Evolutionary conservation across 2,329 filamentous ascomycete species (phyloP).

Genomic region (Helminthosporium solani): DNA sequence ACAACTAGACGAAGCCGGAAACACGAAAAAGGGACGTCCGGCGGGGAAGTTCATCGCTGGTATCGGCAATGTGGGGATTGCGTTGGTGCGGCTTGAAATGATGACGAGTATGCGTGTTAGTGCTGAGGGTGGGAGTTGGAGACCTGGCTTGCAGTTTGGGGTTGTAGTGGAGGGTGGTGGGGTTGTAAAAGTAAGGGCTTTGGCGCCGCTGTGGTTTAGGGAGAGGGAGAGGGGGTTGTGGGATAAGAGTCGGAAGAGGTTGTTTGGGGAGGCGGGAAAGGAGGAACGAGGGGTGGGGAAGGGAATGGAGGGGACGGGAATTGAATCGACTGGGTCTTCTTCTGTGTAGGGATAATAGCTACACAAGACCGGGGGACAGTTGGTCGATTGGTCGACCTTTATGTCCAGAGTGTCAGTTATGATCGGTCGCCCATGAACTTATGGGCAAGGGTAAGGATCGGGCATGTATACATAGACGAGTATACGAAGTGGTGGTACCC

Average conservation of each 20-base stretch:
- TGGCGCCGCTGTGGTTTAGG: conserved; percentile 76
- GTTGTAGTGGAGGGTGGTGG: conserved; percentile 20
- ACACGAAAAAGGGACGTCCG: conserved; percentile 57
- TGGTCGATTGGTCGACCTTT: too few species aligned
- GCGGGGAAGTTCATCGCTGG: conserved; percentile 79
- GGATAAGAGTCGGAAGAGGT: conserved; percentile 26
- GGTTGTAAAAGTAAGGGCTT: conserved; percentile 53
- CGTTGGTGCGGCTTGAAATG: conserved; percentile 80
- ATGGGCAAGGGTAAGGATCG: too few species aligned
- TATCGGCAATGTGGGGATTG: conserved; percentile 83
- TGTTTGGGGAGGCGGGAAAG: conserved; percentile 3
- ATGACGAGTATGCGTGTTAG: conserved; percentile 82
- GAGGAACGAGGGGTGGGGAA: too few species aligned
- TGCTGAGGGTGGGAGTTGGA: conserved; percentile 63
- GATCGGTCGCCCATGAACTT: too few species aligned
- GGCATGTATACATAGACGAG: too few species aligned
- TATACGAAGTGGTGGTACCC: too few species aligned
- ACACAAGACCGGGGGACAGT: too few species aligned
- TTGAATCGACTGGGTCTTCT: too few species aligned
- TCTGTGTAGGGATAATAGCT: too few species aligned
- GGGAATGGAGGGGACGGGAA: too few species aligned
- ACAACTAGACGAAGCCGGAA: conserved; percentile 48
- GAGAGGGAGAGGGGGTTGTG: conserved; percentile 39
- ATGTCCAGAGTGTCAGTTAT: too few species aligned
- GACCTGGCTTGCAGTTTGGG: conserved; percentile 56